Conservation (phyloP, 1,284 basidiomycete genomes). For the Rugosomyces carneus region DNA sequence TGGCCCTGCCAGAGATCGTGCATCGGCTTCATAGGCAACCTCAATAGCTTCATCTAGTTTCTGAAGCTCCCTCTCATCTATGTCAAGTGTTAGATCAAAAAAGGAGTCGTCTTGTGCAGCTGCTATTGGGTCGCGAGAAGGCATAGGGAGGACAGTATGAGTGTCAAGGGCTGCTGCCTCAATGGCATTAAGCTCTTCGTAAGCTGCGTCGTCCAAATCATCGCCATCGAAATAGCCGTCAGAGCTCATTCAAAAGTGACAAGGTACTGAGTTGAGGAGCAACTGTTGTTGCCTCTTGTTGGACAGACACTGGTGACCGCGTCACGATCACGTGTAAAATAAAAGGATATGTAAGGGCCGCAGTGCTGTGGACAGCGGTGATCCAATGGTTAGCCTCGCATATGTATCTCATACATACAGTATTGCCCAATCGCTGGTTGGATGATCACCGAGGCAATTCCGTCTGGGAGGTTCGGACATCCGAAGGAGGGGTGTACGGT, state of each 20-base stretch:
- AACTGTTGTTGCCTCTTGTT: too few relatives aligned
- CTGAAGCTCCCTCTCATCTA: constrained; percentile 48
- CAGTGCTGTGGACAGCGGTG: too few relatives aligned
- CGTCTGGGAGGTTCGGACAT: neutral
- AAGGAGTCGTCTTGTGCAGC: constrained; percentile 39
- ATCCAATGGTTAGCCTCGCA: too few relatives aligned
- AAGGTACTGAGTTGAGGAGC: constrained; percentile 1
- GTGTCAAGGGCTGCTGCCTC: constrained; percentile 54
- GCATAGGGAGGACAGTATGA: neutral
- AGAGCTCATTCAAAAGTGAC: constrained; percentile 47
- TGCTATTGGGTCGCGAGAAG: neutral
- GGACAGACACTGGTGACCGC: too few relatives aligned
- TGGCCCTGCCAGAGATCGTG: constrained; percentile 35
- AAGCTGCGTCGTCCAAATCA: constrained; percentile 39
- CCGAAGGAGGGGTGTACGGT: constrained; percentile 1
- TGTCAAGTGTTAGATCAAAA: constrained; percentile 49
- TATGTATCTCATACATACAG: too few relatives aligned
- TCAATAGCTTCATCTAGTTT: constrained; percentile 47
- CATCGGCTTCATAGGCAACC: constrained; percentile 34
- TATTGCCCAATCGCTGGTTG: neutral
- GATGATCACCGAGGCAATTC: too few relatives aligned
- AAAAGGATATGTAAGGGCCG: neutral
- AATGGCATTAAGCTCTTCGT: constrained; percentile 61
- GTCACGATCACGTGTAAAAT: constrained; percentile 22
- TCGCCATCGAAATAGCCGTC: constrained; percentile 63